phyloP scores from a whole-genome alignment of 768 basidiomycete species.

The Tricholoma bakamatsutake region DNA sequence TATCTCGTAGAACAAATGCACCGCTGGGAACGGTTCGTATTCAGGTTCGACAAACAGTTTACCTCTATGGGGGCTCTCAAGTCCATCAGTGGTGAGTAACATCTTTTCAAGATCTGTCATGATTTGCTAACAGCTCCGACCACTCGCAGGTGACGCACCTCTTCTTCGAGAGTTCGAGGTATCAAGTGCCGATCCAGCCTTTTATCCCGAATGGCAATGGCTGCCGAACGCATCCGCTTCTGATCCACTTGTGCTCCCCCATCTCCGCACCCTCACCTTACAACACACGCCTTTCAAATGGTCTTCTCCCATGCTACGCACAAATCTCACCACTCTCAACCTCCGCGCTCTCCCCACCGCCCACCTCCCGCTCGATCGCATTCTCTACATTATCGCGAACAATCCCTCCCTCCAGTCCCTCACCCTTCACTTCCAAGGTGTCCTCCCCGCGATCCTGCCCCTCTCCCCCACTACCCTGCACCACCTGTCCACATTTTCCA shows the following conservation, averaged over 20 bases:
- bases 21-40: slow-evolving; percentile 77
- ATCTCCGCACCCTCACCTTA: slow-evolving; percentile 53
- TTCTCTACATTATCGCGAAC: slow-evolving; percentile 56
- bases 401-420: slow-evolving; percentile 55
- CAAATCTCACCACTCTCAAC: slow-evolving; percentile 50
- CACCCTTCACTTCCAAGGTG: slow-evolving; percentile 56
- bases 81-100: slow-evolving; percentile 57
- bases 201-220: slow-evolving; percentile 71
- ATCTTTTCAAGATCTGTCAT: slow-evolving; percentile 1
- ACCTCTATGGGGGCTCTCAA: slow-evolving; percentile 68
- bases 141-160: slow-evolving; percentile 58
- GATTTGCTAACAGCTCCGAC: slow-evolving; percentile 1
- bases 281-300: slow-evolving; percentile 74
- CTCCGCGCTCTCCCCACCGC: slow-evolving; percentile 61
- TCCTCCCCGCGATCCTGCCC: slow-evolving; percentile 59
- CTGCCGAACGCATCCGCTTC: slow-evolving; percentile 46
- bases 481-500: slow-evolving; percentile 45
- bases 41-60: slow-evolving; percentile 75
- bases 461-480: slow-evolving; percentile 47
- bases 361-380: slow-evolving; percentile 60
- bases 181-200: slow-evolving; percentile 59
- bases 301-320: slow-evolving; percentile 66
- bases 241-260: slow-evolving; percentile 33
- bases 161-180: slow-evolving; percentile 73
- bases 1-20: slow-evolving; percentile 79